Conservation (phyloP, 2,329 filamentous ascomycete genomes). For the Pyricularia pennisetigena region DNA sequence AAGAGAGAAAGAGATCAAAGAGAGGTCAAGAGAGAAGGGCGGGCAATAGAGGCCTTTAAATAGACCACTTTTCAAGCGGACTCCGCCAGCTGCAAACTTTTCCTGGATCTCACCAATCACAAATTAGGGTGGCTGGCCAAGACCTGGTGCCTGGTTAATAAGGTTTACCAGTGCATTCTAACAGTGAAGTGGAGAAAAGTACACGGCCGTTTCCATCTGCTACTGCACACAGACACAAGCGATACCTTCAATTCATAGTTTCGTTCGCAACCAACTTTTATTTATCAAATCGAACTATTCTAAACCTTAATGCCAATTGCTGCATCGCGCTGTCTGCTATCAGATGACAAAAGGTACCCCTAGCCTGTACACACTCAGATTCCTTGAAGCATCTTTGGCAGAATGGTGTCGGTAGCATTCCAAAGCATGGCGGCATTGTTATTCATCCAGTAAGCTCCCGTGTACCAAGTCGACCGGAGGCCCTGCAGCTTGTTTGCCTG, state of each 20-base stretch:
- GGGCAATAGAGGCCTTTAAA: not conserved
- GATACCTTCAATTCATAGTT: too few species aligned
- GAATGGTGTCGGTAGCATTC: not conserved
- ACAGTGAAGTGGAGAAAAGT: too few species aligned
- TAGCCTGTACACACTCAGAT: not conserved
- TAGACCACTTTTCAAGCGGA: not conserved
- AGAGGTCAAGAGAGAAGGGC: not conserved
- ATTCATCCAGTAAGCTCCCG: not conserved
- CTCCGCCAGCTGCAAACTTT: not conserved
- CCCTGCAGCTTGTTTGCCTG: not conserved
- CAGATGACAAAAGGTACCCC: not conserved
- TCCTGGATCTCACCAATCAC: not conserved
- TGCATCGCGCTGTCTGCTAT: not conserved
- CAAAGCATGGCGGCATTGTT: not conserved
- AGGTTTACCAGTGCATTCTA: not conserved
- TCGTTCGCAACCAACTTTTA: too few species aligned
- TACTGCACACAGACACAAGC: too few species aligned
- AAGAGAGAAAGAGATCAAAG: constrained; percentile 5
- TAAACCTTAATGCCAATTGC: not conserved
- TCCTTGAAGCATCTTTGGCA: not conserved
- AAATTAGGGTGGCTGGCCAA: not conserved
- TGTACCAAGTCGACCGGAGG: not conserved
- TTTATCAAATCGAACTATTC: too few species aligned
- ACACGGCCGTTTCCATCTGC: too few species aligned
- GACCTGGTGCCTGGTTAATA: not conserved